phyloP scores from a whole-genome alignment of 2,329 filamentous ascomycete genomes.

The Chrysoporthe austroafricana region DNA sequence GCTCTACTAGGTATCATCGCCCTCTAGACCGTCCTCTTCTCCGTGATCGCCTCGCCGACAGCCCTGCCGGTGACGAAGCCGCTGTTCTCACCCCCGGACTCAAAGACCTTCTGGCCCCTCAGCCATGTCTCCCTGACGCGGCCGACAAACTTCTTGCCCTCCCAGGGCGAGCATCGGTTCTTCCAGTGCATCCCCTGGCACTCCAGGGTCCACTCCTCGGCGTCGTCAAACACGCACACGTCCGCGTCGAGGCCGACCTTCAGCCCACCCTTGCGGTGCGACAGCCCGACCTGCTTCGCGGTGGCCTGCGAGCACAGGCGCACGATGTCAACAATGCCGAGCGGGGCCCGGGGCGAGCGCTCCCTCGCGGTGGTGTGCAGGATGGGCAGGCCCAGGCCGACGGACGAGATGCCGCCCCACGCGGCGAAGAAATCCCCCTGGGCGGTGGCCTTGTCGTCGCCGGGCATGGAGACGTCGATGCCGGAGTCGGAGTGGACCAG shows the following conservation, averaged over 20 bases:
- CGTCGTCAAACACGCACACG: constrained; percentile 88
- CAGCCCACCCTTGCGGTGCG: constrained; percentile 80
- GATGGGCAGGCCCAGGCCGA: constrained; percentile 90
- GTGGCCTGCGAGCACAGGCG: constrained; percentile 86
- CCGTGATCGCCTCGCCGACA: constrained; percentile 60
- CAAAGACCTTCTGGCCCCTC: constrained; percentile 75
- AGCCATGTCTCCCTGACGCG: constrained; percentile 87
- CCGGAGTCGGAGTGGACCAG: constrained; percentile 58
- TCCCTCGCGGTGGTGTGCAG: constrained; percentile 77
- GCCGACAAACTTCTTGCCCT: constrained; percentile 77
- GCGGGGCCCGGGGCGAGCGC: constrained; percentile 54
- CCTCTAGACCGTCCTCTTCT: constrained; percentile 51
- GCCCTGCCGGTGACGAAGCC: constrained; percentile 56
- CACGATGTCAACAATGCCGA: constrained; percentile 75
- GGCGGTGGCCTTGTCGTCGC: constrained; percentile 39
- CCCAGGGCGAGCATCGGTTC: constrained; percentile 90
- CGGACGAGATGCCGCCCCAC: constrained; percentile 95
- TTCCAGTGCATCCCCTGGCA: constrained; percentile 88
- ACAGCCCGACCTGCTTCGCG: constrained; percentile 82
- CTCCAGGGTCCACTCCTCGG: constrained; percentile 74
- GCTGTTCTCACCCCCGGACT: constrained; percentile 57
- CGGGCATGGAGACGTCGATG: constrained; percentile 50
- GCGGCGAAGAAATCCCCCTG: constrained; percentile 90
- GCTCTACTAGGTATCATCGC: too few relatives aligned
- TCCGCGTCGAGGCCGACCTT: constrained; percentile 85